phyloP scores from a whole-genome alignment of 1,284 basidiomycete species.

The Xerocomus minutiporus region DNA sequence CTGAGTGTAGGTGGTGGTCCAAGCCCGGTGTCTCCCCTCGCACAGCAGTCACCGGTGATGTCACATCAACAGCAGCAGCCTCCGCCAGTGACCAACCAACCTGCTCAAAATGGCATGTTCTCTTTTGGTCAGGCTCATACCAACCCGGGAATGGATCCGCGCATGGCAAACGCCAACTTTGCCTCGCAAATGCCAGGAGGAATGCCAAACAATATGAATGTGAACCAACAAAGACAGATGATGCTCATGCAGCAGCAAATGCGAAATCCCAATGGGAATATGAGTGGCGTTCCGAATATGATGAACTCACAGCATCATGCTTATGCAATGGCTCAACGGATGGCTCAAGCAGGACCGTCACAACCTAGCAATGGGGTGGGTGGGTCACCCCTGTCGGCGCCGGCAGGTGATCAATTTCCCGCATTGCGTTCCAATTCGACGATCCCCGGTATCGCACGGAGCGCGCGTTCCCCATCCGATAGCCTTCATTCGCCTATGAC shows the following conservation, averaged over 20 bases:
- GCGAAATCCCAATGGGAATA: conserved; percentile 27
- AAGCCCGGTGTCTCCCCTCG: conserved; percentile 29
- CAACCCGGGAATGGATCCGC: conserved; percentile 28
- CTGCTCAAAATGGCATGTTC: conserved; percentile 34
- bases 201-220: conserved; percentile 31
- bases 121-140: conserved; percentile 25
- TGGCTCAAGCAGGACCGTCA: conserved; percentile 37
- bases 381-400: conserved; percentile 31
- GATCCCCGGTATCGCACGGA: conserved; percentile 69
- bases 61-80: conserved; percentile 24
- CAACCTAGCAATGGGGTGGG: conserved; percentile 22
- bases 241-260: conserved; percentile 41
- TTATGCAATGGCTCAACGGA: conserved; percentile 38
- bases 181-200: conserved; percentile 29
- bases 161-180: conserved; percentile 26
- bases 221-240: conserved; percentile 41
- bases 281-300: conserved; percentile 27
- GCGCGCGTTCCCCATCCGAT: conserved; percentile 65
- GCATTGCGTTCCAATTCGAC: conserved; percentile 50
- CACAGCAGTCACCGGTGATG: conserved; percentile 27
- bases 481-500: conserved; percentile 56
- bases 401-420: conserved; percentile 34
- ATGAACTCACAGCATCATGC: conserved; percentile 36
- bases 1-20: conserved; percentile 18
- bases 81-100: conserved; percentile 27